Evolutionary conservation across 257 asterid species (phyloP).

Genomic region (Solanum bukasovii): DNA sequence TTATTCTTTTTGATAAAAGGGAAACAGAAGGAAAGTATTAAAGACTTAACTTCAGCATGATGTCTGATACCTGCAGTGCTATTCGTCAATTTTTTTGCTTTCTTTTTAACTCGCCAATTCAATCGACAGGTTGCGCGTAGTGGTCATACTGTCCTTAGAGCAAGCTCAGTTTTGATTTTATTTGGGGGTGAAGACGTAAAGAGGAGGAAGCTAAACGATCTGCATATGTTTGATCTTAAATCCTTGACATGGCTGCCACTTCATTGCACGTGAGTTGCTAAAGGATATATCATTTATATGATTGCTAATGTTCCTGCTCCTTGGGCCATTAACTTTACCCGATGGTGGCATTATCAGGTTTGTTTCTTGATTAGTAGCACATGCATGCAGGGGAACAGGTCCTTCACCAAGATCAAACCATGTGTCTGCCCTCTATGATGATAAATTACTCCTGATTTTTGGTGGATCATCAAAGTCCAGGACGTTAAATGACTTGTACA

Average conservation of each 20-base stretch:
- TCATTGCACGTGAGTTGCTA: slow-evolving; percentile 83
- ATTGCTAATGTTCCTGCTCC: background rate
- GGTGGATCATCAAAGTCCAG: slow-evolving; percentile 86
- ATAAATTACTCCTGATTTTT: slow-evolving; percentile 67
- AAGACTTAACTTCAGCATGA: background rate
- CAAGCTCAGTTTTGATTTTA: slow-evolving; percentile 66
- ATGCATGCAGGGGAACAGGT: slow-evolving; percentile 62
- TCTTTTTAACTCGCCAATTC: background rate
- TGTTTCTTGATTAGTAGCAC: background rate
- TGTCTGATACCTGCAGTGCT: background rate
- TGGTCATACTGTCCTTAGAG: slow-evolving; percentile 90
- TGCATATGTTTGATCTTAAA: slow-evolving; percentile 94
- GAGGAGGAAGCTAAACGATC: slow-evolving; percentile 81
- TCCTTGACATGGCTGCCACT: slow-evolving; percentile 98
- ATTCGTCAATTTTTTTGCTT: background rate
- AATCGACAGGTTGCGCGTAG: slow-evolving; percentile 74
- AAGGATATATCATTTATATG: background rate
- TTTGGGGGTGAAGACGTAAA: slow-evolving; percentile 92
- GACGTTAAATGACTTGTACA: slow-evolving; percentile 86
- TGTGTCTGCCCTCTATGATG: slow-evolving; percentile 82
- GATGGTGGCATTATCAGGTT: background rate
- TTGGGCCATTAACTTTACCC: background rate
- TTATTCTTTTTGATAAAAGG: background rate
- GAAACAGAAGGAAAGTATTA: background rate
- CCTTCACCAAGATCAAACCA: slow-evolving; percentile 93